Conservation (phyloP, 768 basidiomycete genomes). For the Suillus brevipes region DNA sequence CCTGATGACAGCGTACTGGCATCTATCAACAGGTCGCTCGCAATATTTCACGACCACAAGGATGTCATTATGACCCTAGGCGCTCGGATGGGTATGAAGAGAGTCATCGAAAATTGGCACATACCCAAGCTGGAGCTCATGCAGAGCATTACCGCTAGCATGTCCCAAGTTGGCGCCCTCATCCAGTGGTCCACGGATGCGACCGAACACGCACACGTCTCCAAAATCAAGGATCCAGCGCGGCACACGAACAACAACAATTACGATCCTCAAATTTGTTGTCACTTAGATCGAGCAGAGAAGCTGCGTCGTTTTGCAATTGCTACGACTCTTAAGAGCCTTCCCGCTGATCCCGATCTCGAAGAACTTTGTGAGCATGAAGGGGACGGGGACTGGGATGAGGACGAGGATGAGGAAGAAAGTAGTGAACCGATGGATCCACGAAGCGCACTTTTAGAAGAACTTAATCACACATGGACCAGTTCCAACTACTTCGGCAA, state of each 20-base stretch:
- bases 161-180: conserved; percentile 26
- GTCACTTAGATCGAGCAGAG: too few species aligned
- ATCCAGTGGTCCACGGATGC: conserved; percentile 41
- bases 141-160: conserved; percentile 34
- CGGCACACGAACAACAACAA: conserved; percentile 38
- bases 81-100: conserved; percentile 20
- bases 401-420: background rate
- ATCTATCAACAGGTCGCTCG: conserved; percentile 21
- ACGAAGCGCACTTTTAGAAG: too few species aligned
- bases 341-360: too few species aligned
- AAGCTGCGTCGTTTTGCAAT: too few species aligned
- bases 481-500: background rate
- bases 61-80: conserved; percentile 31
- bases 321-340: too few species aligned
- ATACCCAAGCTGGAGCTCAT: conserved; percentile 45
- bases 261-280: too few species aligned
- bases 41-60: conserved; percentile 37
- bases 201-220: too few species aligned
- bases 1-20: conserved; percentile 23
- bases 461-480: too few species aligned
- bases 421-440: too few species aligned
- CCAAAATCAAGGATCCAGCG: too few species aligned
- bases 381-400: too few species aligned
- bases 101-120: conserved; percentile 32
- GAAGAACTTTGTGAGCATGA: too few species aligned